These are phyloP conservation scores for Wickerhamiella azyma DNA, from an alignment of 805 yeast species.

Conservation along the genomic window DNA sequence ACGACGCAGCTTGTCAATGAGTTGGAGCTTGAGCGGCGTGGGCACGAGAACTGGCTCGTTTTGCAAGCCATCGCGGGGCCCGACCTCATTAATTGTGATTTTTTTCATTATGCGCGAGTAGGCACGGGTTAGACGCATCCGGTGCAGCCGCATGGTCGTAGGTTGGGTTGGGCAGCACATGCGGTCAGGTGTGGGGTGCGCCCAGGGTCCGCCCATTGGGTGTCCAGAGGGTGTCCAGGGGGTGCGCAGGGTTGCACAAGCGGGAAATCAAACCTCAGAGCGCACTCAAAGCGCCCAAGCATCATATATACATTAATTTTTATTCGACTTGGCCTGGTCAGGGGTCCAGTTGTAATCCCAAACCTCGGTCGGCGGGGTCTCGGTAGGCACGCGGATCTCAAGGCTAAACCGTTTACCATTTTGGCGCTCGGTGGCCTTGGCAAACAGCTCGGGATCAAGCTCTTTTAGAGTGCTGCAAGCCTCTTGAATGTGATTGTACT, in stretches of 20 bases:
- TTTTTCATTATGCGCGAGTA: neutral
- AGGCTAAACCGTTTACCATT: slow-evolving; percentile 55
- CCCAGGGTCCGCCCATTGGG: no score
- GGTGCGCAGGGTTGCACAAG: no score
- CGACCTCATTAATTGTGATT: slow-evolving; percentile 22
- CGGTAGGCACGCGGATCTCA: slow-evolving; percentile 79
- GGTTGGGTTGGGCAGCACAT: no score
- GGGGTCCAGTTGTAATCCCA: slow-evolving; percentile 47
- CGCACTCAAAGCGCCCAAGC: no score
- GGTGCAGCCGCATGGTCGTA: no score
- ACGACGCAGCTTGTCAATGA: slow-evolving; percentile 18
- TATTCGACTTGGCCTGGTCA: slow-evolving; percentile 4
- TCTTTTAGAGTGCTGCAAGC: slow-evolving; percentile 58
- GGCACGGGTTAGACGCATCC: no score
- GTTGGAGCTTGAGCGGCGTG: slow-evolving; percentile 20
- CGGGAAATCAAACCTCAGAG: no score
- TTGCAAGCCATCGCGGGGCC: slow-evolving; percentile 26
- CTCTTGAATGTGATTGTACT: slow-evolving; percentile 47
- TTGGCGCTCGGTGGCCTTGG: slow-evolving; percentile 46
- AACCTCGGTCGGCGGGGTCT: slow-evolving; percentile 66
- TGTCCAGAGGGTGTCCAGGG: no score
- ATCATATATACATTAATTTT: neutral
- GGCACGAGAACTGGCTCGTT: slow-evolving; percentile 20
- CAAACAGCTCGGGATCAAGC: slow-evolving; percentile 39
- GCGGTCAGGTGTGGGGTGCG: no score